phyloP scores from a whole-genome alignment of 345 rosid species.

The Rhizophora mangle region DNA sequence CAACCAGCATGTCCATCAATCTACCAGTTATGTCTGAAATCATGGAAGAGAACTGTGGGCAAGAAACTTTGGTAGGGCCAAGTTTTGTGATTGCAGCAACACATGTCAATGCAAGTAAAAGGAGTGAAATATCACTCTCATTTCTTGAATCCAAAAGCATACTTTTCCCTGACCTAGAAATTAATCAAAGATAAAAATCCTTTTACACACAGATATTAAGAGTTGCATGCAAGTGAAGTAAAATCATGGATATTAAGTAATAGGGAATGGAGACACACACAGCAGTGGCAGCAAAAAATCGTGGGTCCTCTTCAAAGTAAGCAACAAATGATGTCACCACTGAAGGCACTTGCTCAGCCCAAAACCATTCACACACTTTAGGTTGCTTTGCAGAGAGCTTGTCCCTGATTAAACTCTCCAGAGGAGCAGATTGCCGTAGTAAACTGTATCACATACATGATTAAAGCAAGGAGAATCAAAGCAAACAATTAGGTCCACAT shows the following conservation, averaged over 20 bases:
- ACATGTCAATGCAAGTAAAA: constrained; percentile 75
- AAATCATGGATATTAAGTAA: constrained; percentile 17
- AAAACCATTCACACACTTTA: constrained; percentile 75
- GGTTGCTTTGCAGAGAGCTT: constrained; percentile 73
- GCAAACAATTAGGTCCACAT: neutral
- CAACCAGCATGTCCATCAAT: constrained; percentile 85
- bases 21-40: constrained; percentile 72
- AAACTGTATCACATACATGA: constrained; percentile 50
- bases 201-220: constrained; percentile 16
- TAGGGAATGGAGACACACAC: constrained; percentile 39
- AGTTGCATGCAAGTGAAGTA: constrained; percentile 5
- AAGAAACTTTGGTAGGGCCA: constrained; percentile 78
- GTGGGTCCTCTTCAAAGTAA: constrained; percentile 61
- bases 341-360: constrained; percentile 69
- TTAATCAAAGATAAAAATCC: constrained; percentile 16
- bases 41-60: constrained; percentile 63
- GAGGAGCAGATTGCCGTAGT: constrained; percentile 66
- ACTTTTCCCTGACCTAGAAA: constrained; percentile 51
- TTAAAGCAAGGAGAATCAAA: constrained; percentile 8
- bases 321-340: constrained; percentile 57
- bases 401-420: constrained; percentile 81
- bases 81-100: constrained; percentile 81
- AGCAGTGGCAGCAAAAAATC: constrained; percentile 54
- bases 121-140: constrained; percentile 66
- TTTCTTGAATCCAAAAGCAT: constrained; percentile 42